Evolutionary conservation across 2,329 filamentous ascomycete species (phyloP).

Genomic region (Phoma sp.): DNA sequence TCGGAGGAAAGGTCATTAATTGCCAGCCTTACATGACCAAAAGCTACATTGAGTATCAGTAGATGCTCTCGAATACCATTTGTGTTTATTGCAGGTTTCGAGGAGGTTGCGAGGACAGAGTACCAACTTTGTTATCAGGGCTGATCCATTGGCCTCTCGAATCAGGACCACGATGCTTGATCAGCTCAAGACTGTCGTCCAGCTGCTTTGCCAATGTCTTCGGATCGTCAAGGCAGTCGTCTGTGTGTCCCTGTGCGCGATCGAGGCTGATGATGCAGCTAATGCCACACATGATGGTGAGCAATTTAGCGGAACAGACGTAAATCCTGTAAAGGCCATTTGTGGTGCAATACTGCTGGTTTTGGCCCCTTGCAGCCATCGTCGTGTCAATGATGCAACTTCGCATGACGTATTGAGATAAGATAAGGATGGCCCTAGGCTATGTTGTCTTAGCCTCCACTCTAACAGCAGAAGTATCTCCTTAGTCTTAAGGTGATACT

Average conservation of each 20-base stretch:
- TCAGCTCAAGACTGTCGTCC: slow-evolving; percentile 24
- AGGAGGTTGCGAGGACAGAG: slow-evolving; percentile 14
- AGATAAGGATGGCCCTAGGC: slow-evolving; percentile 6
- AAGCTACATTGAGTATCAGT: slow-evolving; percentile 16
- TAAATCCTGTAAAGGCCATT: slow-evolving; percentile 1
- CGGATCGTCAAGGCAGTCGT: neutral
- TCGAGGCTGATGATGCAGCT: slow-evolving; percentile 16
- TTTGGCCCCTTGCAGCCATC: slow-evolving; percentile 4
- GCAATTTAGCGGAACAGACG: neutral
- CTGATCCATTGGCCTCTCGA: slow-evolving; percentile 55
- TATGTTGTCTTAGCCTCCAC: neutral
- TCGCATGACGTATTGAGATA: slow-evolving; percentile 13
- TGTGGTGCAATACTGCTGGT: neutral
- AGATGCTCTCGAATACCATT: neutral
- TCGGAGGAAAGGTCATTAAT: slow-evolving; percentile 32
- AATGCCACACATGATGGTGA: slow-evolving; percentile 15
- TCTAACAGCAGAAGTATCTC: neutral
- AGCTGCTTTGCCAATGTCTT: slow-evolving; percentile 13
- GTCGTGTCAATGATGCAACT: slow-evolving; percentile 9
- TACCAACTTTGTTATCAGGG: slow-evolving; percentile 52
- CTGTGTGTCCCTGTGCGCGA: slow-evolving; percentile 3
- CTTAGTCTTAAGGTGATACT: neutral
- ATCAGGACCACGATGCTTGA: slow-evolving; percentile 57
- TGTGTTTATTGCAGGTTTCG: neutral
- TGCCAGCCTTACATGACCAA: slow-evolving; percentile 32